These are phyloP conservation scores for Coleophoma crateriformis DNA, from an alignment of 2,329 filamentous ascomycete species.

Conservation along the genomic window DNA sequence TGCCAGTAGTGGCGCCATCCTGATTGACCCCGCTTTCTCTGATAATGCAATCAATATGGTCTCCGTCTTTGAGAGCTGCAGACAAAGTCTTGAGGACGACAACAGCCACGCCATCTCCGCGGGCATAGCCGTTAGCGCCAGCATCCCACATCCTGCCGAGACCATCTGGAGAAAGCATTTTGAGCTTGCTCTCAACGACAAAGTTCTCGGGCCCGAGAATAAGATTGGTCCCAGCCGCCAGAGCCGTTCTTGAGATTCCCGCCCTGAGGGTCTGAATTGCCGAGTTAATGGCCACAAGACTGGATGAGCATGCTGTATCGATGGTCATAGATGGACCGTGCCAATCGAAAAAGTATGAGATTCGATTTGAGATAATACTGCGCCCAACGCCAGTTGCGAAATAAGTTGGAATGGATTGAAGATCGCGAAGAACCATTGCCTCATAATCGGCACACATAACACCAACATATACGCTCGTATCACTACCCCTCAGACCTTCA, in stretches of 20 bases:
- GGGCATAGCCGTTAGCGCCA: constrained; percentile 12
- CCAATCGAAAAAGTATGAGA: neutral
- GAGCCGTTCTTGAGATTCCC: constrained; percentile 11
- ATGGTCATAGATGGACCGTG: constrained; percentile 35
- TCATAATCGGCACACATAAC: constrained; percentile 9
- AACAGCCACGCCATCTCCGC: constrained; percentile 48
- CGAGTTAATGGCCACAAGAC: constrained; percentile 46
- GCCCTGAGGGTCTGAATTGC: constrained; percentile 41
- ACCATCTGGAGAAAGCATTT: constrained; percentile 24
- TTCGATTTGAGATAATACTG: constrained; percentile 21
- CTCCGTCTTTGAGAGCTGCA: constrained; percentile 51
- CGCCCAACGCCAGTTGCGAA: constrained; percentile 25
- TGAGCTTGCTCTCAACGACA: constrained; percentile 32
- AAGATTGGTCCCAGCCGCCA: constrained; percentile 9
- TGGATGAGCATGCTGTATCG: constrained; percentile 52
- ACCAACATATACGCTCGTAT: constrained; percentile 24
- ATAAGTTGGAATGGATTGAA: constrained; percentile 26
- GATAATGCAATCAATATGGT: constrained; percentile 51
- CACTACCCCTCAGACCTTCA: constrained; percentile 9
- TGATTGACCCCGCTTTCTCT: constrained; percentile 42
- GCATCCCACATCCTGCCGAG: constrained; percentile 33
- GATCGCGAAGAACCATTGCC: constrained; percentile 26
- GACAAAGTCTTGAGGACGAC: constrained; percentile 52
- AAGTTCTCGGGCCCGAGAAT: constrained; percentile 20
- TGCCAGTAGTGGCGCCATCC: constrained; percentile 53